Conservation (phyloP, 169 alveolate genomes). For the Condylostoma magnum region DNA sequence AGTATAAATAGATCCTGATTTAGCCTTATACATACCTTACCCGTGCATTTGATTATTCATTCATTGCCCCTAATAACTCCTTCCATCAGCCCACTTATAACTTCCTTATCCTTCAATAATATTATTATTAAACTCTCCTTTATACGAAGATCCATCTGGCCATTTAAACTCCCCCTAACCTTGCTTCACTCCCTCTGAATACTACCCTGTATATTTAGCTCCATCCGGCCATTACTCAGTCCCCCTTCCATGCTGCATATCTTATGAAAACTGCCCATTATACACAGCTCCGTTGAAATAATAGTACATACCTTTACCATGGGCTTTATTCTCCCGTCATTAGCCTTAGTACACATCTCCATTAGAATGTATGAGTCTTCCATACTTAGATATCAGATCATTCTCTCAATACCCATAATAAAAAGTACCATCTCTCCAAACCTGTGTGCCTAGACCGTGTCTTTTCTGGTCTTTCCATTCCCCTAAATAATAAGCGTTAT, state of each 20-base stretch:
- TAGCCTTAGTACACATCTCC: constrained; percentile 45
- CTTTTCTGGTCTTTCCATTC: constrained; percentile 70
- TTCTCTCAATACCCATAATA: constrained; percentile 54
- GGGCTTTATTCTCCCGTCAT: constrained; percentile 38
- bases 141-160: constrained; percentile 61
- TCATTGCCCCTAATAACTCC: constrained; percentile 74
- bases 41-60: constrained; percentile 63
- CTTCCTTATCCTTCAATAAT: constrained; percentile 63
- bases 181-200: constrained; percentile 51
- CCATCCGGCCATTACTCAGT: constrained; percentile 63
- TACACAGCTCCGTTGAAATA: constrained; percentile 42
- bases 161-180: constrained; percentile 64
- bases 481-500: too few relatives aligned
- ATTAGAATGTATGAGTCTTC: constrained; percentile 34
- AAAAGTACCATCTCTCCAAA: constrained; percentile 54
- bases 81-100: constrained; percentile 73
- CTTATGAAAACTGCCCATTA: constrained; percentile 47
- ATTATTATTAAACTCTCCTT: constrained; percentile 66
- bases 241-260: constrained; percentile 65
- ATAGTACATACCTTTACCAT: constrained; percentile 36
- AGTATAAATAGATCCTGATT: constrained; percentile 67
- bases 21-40: constrained; percentile 66
- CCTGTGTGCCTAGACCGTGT: constrained; percentile 50
- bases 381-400: too few relatives aligned
- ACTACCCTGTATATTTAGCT: constrained; percentile 60